Base-by-base conservation (phyloP, 2,329 filamentous ascomycete genomes). In the Calonectria pauciramosa region DNA sequence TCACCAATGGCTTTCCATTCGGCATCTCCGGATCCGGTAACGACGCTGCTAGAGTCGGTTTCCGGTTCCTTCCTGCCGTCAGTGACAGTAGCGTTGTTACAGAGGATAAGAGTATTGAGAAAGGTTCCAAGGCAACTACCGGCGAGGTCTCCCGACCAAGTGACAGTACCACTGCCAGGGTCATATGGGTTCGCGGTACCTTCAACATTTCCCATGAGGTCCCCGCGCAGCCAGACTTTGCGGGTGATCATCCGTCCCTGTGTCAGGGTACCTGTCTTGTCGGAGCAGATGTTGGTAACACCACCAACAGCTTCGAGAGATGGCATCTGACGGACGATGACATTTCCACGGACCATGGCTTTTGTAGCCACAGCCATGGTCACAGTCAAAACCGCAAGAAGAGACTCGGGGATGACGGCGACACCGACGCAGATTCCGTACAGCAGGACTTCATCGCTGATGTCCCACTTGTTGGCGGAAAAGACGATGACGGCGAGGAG, bases 331-430 rank as follows among this genome's bases (percentile, higher is more conserved):
- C 92, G 90, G 47, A 94, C 91, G 77, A 94, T 91, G 56, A 94
- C 92, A 76, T 94, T 89, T 10, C 91, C 88, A 79, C 90, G 89
- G 59, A 90, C 90, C 92, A 93, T 93, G 23, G 90, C 89, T 77
- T 91, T 92, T 26, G 91, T 91, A 5, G 91, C 92, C 68, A 92
- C 90, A 44, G 92, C 91, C 87, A 94, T 93, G 20, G 93, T 94
- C 76, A 95, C 92, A 38, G 93, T 94, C 78, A 94, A 85, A 52
- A 94, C 93, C 32, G 92, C 93, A 63, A 94, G 91, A 32, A 94
- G 88, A 10, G 91, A 92, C 80, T 93, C 92, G 4, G 89, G 92
- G 73, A 93, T 93, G 77, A 93, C 91, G 16, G 90, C 91, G 26
- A 93, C 90, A 76, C 90, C 90, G 56, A 91, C 90, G 56, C 89